phyloP scores from a whole-genome alignment of 371 early-diverging fungal species.

The Mucor circinelloides region DNA sequence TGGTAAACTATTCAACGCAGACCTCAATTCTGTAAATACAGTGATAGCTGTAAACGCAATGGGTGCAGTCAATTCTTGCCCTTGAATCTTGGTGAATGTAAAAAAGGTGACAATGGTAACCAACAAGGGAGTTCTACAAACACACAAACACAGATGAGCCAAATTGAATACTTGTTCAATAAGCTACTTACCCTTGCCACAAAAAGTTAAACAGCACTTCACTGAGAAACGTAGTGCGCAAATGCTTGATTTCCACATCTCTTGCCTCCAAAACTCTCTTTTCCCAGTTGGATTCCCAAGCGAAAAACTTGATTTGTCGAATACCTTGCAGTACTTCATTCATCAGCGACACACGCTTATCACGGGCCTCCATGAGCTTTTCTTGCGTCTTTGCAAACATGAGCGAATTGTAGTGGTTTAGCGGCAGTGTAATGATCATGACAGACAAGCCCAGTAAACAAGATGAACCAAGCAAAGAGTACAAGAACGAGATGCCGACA shows the following conservation, averaged over 20 bases:
- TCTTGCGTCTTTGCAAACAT: conserved; percentile 45
- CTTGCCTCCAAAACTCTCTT: conserved; percentile 46
- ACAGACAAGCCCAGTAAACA: conserved; percentile 61
- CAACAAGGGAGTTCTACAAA: conserved; percentile 44
- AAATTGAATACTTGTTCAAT: not conserved
- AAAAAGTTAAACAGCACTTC: conserved; percentile 25
- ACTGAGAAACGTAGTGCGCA: conserved; percentile 22
- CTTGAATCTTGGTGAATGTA: conserved; percentile 53
- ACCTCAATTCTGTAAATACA: conserved; percentile 51
- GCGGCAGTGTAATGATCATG: conserved; percentile 48
- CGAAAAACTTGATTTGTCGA: conserved; percentile 68
- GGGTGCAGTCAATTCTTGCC: conserved; percentile 54
- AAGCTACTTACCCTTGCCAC: conserved; percentile 29
- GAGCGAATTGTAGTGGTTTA: conserved; percentile 46
- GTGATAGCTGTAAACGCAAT: conserved; percentile 62
- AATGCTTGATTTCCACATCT: conserved; percentile 48
- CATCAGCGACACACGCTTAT: conserved; percentile 49
- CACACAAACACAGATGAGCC: too few relatives aligned
- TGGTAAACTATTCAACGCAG: conserved; percentile 57
- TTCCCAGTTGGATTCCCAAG: conserved; percentile 50
- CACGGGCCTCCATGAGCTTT: conserved; percentile 44
- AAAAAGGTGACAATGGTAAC: conserved; percentile 54
- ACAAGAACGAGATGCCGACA: conserved; percentile 61
- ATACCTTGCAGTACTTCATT: conserved; percentile 58
- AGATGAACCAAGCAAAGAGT: conserved; percentile 59